A percentile compares a stretch with the other conserved stretches of the same genome.
Evolutionary conservation across 805 yeast species (phyloP).

Genomic region (Lipomyces chichibuensis): DNA sequence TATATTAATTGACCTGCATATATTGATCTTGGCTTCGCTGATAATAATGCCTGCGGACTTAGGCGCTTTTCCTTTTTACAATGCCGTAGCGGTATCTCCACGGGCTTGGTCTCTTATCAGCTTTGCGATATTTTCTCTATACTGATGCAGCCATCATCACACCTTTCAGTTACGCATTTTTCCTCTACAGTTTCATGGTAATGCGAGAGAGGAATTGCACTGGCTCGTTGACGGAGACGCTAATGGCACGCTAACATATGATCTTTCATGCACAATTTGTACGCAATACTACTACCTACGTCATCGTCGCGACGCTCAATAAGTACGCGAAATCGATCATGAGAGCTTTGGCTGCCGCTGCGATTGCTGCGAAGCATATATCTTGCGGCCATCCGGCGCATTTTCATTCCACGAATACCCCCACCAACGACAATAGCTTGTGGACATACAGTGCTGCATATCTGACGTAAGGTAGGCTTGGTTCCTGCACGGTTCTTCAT

Average conservation of each 20-base stretch:
- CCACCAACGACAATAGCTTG: background rate
- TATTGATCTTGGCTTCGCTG: background rate
- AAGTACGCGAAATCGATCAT: background rate
- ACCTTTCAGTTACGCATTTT: slow-evolving; percentile 1
- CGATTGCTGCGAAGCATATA: background rate
- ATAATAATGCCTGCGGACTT: background rate
- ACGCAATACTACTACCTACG: too few species aligned
- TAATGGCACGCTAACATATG: background rate
- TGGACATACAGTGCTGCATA: slow-evolving; percentile 1
- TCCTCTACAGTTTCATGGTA: background rate
- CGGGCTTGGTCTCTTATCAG: slow-evolving; percentile 2
- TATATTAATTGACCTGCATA: slow-evolving; percentile 4
- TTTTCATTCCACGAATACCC: background rate
- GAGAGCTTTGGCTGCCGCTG: background rate
- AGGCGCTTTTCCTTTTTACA: background rate
- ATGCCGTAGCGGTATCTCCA: slow-evolving; percentile 2
- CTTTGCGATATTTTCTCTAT: background rate
- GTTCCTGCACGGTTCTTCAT: too few species aligned
- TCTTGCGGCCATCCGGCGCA: background rate
- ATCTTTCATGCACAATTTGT: background rate
- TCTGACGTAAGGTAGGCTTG: too few species aligned
- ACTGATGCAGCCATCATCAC: background rate
- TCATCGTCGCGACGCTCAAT: background rate
- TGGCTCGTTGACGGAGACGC: slow-evolving; percentile 1
- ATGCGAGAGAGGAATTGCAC: background rate